Evolutionary conservation across 176 grass and related monocot species (phyloP).

Genomic region (Microstegium vimineum): DNA sequence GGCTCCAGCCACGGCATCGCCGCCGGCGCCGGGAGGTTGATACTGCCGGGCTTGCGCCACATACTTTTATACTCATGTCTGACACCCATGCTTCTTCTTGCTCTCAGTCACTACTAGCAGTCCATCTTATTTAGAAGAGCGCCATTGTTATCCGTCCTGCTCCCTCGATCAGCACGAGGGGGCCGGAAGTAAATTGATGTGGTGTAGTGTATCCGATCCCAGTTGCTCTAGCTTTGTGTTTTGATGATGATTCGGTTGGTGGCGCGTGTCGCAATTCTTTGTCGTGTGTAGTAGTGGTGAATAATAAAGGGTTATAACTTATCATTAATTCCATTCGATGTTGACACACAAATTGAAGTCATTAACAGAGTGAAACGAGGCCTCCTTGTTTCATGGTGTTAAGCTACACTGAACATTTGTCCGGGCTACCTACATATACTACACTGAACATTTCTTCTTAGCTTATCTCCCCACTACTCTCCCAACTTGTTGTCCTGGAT

Average conservation of each 20-base stretch:
- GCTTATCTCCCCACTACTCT: too few relatives aligned
- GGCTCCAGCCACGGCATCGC: conserved; percentile 1
- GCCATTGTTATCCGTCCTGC: neutral
- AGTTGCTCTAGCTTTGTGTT: neutral
- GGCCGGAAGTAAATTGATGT: neutral
- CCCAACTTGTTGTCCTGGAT: neutral
- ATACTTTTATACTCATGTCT: conserved; percentile 39
- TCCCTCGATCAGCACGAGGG: neutral
- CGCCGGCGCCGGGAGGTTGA: neutral
- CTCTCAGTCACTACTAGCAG: neutral
- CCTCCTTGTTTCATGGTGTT: neutral
- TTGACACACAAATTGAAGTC: neutral
- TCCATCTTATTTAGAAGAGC: conserved; percentile 6
- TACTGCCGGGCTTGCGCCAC: conserved; percentile 42
- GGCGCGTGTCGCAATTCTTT: neutral
- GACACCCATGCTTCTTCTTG: conserved; percentile 42
- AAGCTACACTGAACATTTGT: neutral
- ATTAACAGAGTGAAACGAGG: neutral
- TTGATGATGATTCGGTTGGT: neutral
- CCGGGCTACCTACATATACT: neutral
- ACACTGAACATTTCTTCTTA: neutral
- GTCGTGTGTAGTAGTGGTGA: neutral
- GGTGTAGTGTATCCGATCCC: neutral
- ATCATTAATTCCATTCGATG: neutral
- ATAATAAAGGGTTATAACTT: neutral